Evolutionary conservation across 768 basidiomycete genomes (phyloP), one percentile per base, ranked within the genome.

Genomic region (Flagelloscypha sp.): DNA sequence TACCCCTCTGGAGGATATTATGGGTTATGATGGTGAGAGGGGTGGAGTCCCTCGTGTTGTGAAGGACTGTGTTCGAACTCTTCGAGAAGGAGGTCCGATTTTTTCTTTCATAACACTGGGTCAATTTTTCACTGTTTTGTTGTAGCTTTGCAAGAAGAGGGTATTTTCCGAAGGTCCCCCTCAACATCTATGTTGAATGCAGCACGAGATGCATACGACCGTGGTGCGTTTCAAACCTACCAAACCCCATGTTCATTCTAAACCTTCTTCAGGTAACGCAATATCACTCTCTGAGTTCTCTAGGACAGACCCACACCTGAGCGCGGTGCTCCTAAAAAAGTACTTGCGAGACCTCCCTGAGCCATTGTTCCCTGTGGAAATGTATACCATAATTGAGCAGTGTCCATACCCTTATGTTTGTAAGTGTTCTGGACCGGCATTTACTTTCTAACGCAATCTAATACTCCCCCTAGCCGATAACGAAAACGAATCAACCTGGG

Each of bases 321-420:
- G 85, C 3, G 85, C 88, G 7, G 88, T 90, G 1, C 65, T 92
- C 23, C 59, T 92, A 36, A 90, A 92, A 63, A 88, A 86, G 52
- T 89, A 83, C 51, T 58, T 92, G 17, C 73, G 84, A 24, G 84
- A 88, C 53, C 62, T 92, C 2, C 84, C 85, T 2, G 68, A 74
- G 33, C 82, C 88, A 3, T 58, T 85, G n/a, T 84, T 92, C 45
- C 72, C 80, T 1, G 84, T 86, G 55, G 54, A 50, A 5, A 54
- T 79, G 10, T 90, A 88, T 54, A 65, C 74, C 5, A 35, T 65
- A 23, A 74, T 90, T 25, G 70, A 68, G 24, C 67, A 69, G 38
- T 92, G 88, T 57, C 88, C 88, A 6, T 40, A 53, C 15, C 62
- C n/a, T n/a, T n/a, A n/a, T n/a, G n/a, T n/a, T n/a, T n/a, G n/a